Base-by-base conservation (phyloP, 257 asterid species). In the Solanum clarkiae region DNA sequence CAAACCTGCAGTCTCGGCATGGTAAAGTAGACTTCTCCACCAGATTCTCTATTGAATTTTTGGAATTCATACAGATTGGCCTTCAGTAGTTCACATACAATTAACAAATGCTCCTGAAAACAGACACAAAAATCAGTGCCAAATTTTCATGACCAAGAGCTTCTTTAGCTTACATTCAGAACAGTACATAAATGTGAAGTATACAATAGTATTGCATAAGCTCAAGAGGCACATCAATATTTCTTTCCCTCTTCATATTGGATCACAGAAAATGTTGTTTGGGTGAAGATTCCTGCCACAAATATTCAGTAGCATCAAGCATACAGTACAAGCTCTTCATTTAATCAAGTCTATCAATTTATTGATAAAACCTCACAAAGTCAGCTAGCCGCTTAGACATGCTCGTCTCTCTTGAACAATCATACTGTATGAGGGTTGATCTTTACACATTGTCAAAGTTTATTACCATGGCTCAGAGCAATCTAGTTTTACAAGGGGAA, bases 21-120 rank as follows among this genome's bases (percentile, higher is more conserved):
- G 11, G 97, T 93, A 85, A 93, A 93, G 92, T 93, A 93, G 83
- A 93, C 97, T 86, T 93, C 97, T 85, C 97, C 97, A 10, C 97
- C 97, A 80, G 97, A 91, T 91, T 93, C 97, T 90, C 95, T 86
- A 86, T 93, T 93, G 81, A 91, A 93, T 89, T 92, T 93, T 42
- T 93, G 97, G 89, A 93, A 93, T 84, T 93, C 97, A 54, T 93
- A 93, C 85, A 93, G 85, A 84, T 93, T 93, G 81, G 97, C 97
- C 86, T 93, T 93, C 60, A 93, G 97, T 89, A 93, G 88, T 88
- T 93, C 97, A 63, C 97, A 93, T 71, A 93, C 95, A 90, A 93
- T 93, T 89, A 93, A 87, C 85, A 93, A 86, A 89, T 93, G 97
- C 88, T 93, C 97, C 97, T 93, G 92, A 87, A 85, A 47, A 85